A percentile compares a stretch with the other conserved stretches of the same genome.
phyloP scores from a whole-genome alignment of 345 rosid genomes.

The Euclidium syriacum region DNA sequence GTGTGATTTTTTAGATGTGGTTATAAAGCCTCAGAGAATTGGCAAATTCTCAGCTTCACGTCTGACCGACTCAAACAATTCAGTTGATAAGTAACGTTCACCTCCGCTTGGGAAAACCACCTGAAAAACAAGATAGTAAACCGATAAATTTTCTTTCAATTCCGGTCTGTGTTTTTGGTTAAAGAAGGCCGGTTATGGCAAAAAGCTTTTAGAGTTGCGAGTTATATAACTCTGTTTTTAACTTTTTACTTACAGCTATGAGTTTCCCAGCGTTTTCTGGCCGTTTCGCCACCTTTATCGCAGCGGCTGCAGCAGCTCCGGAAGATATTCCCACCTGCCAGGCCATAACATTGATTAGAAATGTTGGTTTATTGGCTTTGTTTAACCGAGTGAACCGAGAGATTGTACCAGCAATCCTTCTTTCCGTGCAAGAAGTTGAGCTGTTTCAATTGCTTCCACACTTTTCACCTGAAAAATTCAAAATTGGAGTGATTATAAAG shows the following conservation, averaged over 20 bases:
- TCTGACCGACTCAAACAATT: constrained; percentile 48
- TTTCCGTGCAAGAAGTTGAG: constrained; percentile 36
- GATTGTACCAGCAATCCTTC: constrained; percentile 41
- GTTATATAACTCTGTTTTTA: background rate
- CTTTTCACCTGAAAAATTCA: constrained; percentile 28
- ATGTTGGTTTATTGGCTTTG: background rate
- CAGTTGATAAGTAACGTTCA: constrained; percentile 66
- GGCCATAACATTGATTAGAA: background rate
- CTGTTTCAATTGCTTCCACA: constrained; percentile 36
- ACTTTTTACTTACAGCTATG: constrained; percentile 44
- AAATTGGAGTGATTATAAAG: background rate
- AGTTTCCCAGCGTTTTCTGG: constrained; percentile 51
- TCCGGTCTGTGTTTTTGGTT: background rate
- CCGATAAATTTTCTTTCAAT: background rate
- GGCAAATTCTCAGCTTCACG: constrained; percentile 48
- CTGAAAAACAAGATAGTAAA: constrained; percentile 9
- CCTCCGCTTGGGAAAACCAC: constrained; percentile 74
- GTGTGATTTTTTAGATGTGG: too few relatives aligned
- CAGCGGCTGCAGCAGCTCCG: constrained; percentile 51
- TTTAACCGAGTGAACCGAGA: background rate
- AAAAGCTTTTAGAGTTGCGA: background rate
- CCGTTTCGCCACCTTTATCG: constrained; percentile 40
- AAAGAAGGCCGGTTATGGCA: background rate
- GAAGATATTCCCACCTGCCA: constrained; percentile 50
- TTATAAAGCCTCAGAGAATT: constrained; percentile 22